Conservation (phyloP, 164 flowering plant species). For the Berberis thunbergii region DNA sequence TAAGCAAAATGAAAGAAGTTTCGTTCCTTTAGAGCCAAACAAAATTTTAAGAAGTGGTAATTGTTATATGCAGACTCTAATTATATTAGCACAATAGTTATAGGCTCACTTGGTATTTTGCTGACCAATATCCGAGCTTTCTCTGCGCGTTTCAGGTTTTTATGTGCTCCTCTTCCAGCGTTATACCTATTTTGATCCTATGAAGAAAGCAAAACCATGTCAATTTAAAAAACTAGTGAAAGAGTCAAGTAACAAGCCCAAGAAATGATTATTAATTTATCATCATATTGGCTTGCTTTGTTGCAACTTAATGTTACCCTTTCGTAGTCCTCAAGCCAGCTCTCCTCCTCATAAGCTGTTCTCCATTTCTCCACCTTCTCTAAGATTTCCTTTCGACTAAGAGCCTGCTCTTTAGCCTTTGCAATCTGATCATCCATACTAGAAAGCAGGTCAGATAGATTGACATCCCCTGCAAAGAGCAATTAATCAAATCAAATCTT, state of each 20-base stretch:
- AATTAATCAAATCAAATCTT: not conserved
- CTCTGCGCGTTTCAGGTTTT: constrained; percentile 78
- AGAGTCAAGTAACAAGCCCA: not conserved
- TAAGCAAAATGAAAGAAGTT: not conserved
- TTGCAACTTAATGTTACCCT: constrained; percentile 28
- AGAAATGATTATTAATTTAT: no score
- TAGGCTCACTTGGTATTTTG: constrained; percentile 70
- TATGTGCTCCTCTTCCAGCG: constrained; percentile 82
- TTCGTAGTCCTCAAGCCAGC: constrained; percentile 92
- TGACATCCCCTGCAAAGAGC: constrained; percentile 36
- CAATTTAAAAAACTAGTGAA: not conserved
- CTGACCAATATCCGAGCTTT: constrained; percentile 70
- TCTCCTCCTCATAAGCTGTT: constrained; percentile 66
- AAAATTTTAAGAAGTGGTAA: not conserved
- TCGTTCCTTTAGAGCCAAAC: not conserved
- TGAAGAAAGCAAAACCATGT: not conserved
- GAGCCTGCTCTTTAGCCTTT: constrained; percentile 70
- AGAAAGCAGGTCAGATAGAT: constrained; percentile 45
- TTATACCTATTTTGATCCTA: constrained; percentile 80
- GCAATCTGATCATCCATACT: constrained; percentile 64
- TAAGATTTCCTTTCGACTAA: constrained; percentile 65
- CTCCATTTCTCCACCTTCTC: constrained; percentile 91
- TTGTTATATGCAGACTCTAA: not conserved
- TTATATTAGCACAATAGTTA: not conserved
- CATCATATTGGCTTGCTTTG: no score